Conservation (phyloP, 2,329 filamentous ascomycete genomes). For the Helotiales sp. region DNA sequence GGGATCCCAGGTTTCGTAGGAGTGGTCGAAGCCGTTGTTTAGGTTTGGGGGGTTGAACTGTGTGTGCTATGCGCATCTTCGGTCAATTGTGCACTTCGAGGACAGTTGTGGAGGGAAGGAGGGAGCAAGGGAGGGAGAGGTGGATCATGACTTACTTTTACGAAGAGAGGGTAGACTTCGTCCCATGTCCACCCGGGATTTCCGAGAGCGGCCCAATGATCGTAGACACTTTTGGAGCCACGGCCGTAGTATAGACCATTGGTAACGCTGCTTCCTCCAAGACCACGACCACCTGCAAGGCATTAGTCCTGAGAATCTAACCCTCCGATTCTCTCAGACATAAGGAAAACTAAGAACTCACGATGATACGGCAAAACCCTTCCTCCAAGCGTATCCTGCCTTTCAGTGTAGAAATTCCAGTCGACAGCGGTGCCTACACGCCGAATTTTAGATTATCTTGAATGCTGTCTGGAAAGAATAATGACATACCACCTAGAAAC, state of each 20-base stretch:
- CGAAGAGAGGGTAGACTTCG: constrained; percentile 47
- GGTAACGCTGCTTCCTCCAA: constrained; percentile 44
- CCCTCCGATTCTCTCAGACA: not conserved
- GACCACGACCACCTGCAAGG: not conserved
- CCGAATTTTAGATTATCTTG: not conserved
- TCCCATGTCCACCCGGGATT: constrained; percentile 49
- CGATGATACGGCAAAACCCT: constrained; percentile 6
- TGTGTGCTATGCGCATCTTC: not conserved
- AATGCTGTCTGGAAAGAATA: constrained; percentile 30
- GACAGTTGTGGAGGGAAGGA: too few species aligned
- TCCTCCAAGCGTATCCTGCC: not conserved
- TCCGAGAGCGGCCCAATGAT: constrained; percentile 48
- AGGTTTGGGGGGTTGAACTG: constrained; percentile 3
- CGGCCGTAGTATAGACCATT: constrained; percentile 43
- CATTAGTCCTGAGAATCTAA: not conserved
- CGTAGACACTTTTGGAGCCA: constrained; percentile 40
- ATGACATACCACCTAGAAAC: not conserved
- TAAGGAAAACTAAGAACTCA: not conserved
- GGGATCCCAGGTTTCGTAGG: constrained; percentile 11
- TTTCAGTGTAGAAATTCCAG: not conserved
- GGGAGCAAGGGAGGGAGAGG: not conserved
- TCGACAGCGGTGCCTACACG: not conserved
- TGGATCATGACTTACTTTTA: constrained; percentile 8
- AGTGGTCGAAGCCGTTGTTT: constrained; percentile 12
- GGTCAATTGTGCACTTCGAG: too few species aligned